Percentiles rank a stretch among this genome's conserved stretches.
phyloP scores from a whole-genome alignment of 2,329 filamentous ascomycete genomes.

The Penicillium italicum region DNA sequence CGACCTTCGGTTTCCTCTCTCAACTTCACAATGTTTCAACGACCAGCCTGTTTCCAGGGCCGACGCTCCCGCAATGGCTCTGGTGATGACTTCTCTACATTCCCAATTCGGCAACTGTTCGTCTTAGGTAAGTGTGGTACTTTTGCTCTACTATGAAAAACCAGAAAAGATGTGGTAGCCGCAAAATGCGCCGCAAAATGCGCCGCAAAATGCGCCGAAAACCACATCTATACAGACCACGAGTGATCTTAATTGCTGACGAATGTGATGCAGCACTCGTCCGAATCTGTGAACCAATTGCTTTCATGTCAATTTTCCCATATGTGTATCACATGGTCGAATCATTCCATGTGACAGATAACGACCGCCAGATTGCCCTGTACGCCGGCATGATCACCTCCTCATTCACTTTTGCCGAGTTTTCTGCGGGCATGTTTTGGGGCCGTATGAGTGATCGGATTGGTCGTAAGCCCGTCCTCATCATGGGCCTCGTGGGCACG shows the following conservation, averaged over 20 bases:
- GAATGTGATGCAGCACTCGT: constrained; percentile 64
- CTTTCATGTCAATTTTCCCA: constrained; percentile 99
- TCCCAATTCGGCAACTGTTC: constrained; percentile 57
- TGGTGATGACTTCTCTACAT: constrained; percentile 41
- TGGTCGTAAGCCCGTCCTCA: constrained; percentile 85
- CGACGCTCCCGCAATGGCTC: constrained; percentile 28
- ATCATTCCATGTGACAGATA: constrained; percentile 79
- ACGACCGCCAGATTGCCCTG: constrained; percentile 75
- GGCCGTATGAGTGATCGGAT: constrained; percentile 86
- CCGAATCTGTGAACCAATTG: constrained; percentile 96
- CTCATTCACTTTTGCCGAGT: constrained; percentile 92
- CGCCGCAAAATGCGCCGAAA: constrained; percentile 1
- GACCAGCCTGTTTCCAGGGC: constrained; percentile 33
- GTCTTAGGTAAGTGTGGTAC: constrained; percentile 42
- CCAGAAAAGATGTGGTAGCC: neutral
- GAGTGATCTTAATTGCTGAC: constrained; percentile 5
- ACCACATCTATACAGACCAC: neutral
- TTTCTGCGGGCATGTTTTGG: constrained; percentile 89
- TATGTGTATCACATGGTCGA: constrained; percentile 98
- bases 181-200: constrained; percentile 4
- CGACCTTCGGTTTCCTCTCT: neutral
- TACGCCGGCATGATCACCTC: constrained; percentile 97
- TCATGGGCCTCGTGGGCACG: constrained; percentile 86
- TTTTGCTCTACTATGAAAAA: constrained; percentile 20
- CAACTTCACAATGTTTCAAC: constrained; percentile 32